A percentile compares a stretch with the other conserved stretches of the same genome.
Evolutionary conservation across 192 early-diverging fungal genomes (phyloP).

Genomic region (Mortierella hygrophila): DNA sequence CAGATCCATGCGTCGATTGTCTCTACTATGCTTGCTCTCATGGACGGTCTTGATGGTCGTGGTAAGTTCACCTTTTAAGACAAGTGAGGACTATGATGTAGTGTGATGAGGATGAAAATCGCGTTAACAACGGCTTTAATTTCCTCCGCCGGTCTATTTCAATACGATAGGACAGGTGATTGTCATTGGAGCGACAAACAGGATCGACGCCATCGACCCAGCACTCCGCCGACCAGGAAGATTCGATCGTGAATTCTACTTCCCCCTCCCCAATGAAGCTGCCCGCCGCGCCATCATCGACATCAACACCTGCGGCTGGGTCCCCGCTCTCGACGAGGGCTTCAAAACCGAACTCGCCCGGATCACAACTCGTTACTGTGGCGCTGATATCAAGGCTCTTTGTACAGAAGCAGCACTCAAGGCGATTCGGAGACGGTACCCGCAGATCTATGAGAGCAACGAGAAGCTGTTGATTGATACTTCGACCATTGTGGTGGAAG

Average conservation of each 20-base stretch:
- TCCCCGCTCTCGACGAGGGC: constrained; percentile 59
- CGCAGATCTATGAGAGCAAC: constrained; percentile 74
- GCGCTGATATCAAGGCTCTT: constrained; percentile 77
- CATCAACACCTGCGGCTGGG: constrained; percentile 68
- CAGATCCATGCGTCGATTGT: constrained; percentile 80
- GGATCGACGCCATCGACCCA: constrained; percentile 82
- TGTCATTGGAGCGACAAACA: constrained; percentile 83
- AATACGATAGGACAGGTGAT: constrained; percentile 72
- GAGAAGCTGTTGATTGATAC: constrained; percentile 68
- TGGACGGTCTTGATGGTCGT: constrained; percentile 78
- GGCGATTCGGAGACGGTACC: constrained; percentile 74
- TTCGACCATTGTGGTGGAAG: constrained; percentile 61
- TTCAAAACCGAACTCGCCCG: constrained; percentile 64
- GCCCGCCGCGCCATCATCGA: constrained; percentile 77
- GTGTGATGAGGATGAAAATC: neutral
- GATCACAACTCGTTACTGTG: constrained; percentile 73
- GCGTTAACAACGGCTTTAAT: neutral
- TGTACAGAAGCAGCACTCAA: constrained; percentile 80
- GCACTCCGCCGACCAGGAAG: constrained; percentile 80
- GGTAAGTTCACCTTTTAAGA: constrained; percentile 5
- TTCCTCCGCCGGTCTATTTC: neutral
- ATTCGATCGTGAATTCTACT: constrained; percentile 82
- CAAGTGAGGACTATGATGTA: too few species aligned
- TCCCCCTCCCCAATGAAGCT: constrained; percentile 67
- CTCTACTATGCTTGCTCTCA: constrained; percentile 78